Percentiles rank a stretch among this genome's conserved stretches.
These are phyloP conservation scores for Mortierella sp. DNA, from an alignment of 371 early-diverging fungal species.

Conservation along the genomic window DNA sequence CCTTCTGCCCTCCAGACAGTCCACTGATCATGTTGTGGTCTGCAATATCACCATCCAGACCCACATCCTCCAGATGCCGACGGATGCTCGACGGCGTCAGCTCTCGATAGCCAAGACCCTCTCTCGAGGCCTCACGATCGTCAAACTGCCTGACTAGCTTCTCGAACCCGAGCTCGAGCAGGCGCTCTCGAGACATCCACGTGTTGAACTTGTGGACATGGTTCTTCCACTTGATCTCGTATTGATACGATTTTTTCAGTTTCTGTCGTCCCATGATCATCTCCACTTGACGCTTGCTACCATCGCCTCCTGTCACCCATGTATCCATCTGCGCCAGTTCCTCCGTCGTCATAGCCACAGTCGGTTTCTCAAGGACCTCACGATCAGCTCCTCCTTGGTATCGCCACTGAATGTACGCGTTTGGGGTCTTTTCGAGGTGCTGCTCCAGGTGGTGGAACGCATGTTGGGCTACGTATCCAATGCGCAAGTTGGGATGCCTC, in stretches of 20 bases:
- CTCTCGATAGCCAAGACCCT: constrained; percentile 78
- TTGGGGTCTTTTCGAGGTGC: constrained; percentile 84
- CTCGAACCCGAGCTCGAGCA: constrained; percentile 78
- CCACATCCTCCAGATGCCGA: constrained; percentile 81
- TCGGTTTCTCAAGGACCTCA: constrained; percentile 77
- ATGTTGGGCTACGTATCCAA: constrained; percentile 92
- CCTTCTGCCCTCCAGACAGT: constrained; percentile 91
- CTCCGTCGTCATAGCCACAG: constrained; percentile 46
- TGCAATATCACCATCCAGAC: constrained; percentile 84
- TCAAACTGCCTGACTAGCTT: constrained; percentile 85
- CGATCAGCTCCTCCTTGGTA: constrained; percentile 84
- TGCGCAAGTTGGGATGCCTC: constrained; percentile 84
- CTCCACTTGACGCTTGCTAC: constrained; percentile 52
- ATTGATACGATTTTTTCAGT: constrained; percentile 85
- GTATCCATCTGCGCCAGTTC: constrained; percentile 47
- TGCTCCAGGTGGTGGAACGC: constrained; percentile 89
- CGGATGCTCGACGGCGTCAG: constrained; percentile 74
- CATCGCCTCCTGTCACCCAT: constrained; percentile 61
- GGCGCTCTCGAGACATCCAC: constrained; percentile 77
- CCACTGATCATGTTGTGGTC: constrained; percentile 76
- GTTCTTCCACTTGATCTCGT: constrained; percentile 86
- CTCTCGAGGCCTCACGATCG: constrained; percentile 82
- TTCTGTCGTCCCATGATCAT: constrained; percentile 76
- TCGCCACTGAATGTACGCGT: constrained; percentile 90
- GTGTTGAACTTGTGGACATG: constrained; percentile 76